These are phyloP conservation scores for Aspergillus udagawae DNA, from an alignment of 2,329 filamentous ascomycete species.

Conservation along the genomic window DNA sequence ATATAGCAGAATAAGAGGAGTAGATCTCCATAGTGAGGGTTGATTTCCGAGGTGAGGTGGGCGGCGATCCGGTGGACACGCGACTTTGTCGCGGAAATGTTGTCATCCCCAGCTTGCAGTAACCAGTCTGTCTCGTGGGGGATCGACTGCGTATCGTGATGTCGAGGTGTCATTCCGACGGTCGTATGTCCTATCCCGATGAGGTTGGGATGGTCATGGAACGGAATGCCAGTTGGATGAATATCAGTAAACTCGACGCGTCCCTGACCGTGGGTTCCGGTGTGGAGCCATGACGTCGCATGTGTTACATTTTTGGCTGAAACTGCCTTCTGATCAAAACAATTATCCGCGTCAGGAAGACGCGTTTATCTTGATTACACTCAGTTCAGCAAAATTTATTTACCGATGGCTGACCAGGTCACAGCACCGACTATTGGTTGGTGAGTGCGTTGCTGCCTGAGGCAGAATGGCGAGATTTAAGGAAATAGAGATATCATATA, in stretches of 20 bases:
- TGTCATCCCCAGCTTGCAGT: neutral
- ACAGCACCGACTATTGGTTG: no score
- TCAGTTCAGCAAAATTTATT: no score
- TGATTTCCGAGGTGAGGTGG: constrained; percentile 45
- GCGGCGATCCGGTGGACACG: neutral
- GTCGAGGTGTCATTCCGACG: neutral
- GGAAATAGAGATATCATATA: no score
- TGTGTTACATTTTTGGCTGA: neutral
- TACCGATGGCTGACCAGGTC: no score
- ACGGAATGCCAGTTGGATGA: neutral
- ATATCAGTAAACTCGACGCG: neutral
- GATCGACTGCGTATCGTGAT: neutral
- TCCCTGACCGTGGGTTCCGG: no score
- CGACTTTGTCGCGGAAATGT: neutral
- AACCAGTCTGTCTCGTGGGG: neutral
- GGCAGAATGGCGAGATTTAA: no score
- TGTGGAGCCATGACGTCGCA: neutral
- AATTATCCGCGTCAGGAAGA: no score
- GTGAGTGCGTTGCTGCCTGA: no score
- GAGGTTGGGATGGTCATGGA: neutral
- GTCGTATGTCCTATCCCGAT: neutral
- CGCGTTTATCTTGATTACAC: no score
- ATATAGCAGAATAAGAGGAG: constrained; percentile 69
- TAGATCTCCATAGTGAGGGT: constrained; percentile 62
- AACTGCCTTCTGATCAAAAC: no score